A percentile compares a stretch with the other conserved stretches of the same genome.
Evolutionary conservation across 2,329 filamentous ascomycete species (phyloP).

Genomic region (Emmonsia crescens): DNA sequence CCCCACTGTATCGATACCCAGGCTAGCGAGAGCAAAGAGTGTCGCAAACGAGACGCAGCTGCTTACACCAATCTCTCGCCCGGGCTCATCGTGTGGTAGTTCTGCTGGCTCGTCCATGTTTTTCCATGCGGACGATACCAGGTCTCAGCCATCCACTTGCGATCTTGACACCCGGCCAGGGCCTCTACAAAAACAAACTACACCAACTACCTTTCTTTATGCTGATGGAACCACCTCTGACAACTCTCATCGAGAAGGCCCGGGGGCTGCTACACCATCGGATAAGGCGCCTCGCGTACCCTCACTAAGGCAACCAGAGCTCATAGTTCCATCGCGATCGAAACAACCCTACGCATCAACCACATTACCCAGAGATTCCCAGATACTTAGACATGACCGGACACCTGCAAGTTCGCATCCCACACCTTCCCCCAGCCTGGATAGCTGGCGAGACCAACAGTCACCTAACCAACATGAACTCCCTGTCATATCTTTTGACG

Average conservation of each 20-base stretch:
- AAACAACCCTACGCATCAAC: constrained; percentile 14
- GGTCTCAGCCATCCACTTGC: constrained; percentile 33
- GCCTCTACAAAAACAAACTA: constrained; percentile 10
- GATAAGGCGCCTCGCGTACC: neutral
- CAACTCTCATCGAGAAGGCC: constrained; percentile 16
- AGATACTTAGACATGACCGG: constrained; percentile 18
- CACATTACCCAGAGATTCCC: constrained; percentile 22
- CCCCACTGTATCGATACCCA: constrained; percentile 21
- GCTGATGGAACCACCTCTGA: constrained; percentile 28
- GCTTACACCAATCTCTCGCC: constrained; percentile 19
- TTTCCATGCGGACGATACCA: constrained; percentile 81
- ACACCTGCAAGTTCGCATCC: constrained; percentile 18
- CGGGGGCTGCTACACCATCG: neutral
- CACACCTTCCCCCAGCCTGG: constrained; percentile 8
- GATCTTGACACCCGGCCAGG: constrained; percentile 22
- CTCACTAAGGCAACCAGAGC: constrained; percentile 5
- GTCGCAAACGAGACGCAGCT: constrained; percentile 26
- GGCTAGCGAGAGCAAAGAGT: constrained; percentile 28
- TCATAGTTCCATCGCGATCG: constrained; percentile 7
- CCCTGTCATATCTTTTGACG: neutral
- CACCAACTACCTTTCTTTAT: constrained; percentile 26
- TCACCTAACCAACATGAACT: neutral
- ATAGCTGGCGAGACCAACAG: constrained; percentile 3
- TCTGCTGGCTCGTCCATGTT: constrained; percentile 52
- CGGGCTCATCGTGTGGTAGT: constrained; percentile 26